Conservation (phyloP, 371 early-diverging fungal species). For the Mucor racemosus region DNA sequence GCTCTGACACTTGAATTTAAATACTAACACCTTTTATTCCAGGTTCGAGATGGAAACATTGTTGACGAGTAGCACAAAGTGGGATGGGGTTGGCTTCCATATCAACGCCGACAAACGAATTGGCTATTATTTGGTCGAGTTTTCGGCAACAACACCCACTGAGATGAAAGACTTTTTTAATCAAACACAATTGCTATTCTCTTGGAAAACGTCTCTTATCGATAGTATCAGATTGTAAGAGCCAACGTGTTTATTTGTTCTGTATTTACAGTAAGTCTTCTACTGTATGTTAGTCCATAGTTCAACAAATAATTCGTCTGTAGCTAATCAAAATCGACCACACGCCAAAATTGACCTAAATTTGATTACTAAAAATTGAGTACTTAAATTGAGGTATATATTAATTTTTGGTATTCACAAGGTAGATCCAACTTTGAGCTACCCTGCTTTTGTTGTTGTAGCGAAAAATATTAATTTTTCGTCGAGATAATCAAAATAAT, state of each 20-base stretch:
- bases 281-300: constrained; percentile 7
- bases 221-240: constrained; percentile 15
- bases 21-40: constrained; percentile 4
- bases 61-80: constrained; percentile 1
- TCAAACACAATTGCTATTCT: constrained; percentile 15
- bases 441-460: too few relatives aligned
- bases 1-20: constrained; percentile 7
- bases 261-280: constrained; percentile 10
- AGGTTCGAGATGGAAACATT: constrained; percentile 1
- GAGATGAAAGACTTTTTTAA: constrained; percentile 15
- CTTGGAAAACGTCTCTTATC: constrained; percentile 16
- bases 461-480: too few relatives aligned
- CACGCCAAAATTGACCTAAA: too few relatives aligned
- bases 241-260: constrained; percentile 15
- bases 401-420: too few relatives aligned
- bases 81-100: constrained; percentile 14
- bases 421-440: too few relatives aligned
- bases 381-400: too few relatives aligned
- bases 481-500: too few relatives aligned
- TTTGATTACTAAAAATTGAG: too few relatives aligned
- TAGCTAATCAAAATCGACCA: too few relatives aligned
- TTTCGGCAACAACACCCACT: constrained; percentile 10
- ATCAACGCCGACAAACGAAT: constrained; percentile 6
- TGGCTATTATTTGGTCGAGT: constrained; percentile 14
- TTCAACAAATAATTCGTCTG: constrained; percentile 11